A percentile compares a stretch with the other conserved stretches of the same genome.
Conservation (phyloP, 345 rosid species). For the Brassica nigra region DNA sequence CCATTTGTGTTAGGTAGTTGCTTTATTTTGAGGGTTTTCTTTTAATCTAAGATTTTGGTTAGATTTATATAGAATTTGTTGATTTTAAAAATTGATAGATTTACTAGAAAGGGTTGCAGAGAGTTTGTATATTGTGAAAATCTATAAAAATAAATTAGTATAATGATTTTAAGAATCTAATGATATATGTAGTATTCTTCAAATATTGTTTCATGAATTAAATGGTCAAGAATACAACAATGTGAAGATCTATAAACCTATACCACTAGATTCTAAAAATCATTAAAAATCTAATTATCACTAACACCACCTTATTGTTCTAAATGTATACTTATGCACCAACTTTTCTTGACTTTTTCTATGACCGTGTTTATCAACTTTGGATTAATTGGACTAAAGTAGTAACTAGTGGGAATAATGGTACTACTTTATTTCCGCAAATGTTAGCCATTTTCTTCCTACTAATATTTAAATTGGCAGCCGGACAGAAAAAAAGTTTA, state of each 20-base stretch:
- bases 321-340: neutral
- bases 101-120: no score
- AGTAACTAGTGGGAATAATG: constrained; percentile 1
- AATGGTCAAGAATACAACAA: no score
- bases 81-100: no score
- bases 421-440: constrained; percentile 1
- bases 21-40: neutral
- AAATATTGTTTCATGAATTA: no score
- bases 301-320: neutral
- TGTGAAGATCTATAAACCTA: no score
- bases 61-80: no score
- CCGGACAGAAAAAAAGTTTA: neutral
- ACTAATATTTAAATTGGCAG: neutral
- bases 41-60: neutral
- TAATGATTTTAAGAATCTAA: no score
- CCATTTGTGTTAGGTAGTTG: neutral
- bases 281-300: no score
- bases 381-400: neutral
- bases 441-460: neutral
- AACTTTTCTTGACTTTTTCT: constrained; percentile 20
- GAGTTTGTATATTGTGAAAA: no score
- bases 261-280: no score
- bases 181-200: no score
- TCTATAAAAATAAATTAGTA: no score
- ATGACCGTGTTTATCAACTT: neutral